A percentile compares a stretch with the other conserved stretches of the same genome.
Evolutionary conservation across 2,329 filamentous ascomycete species (phyloP).

Genomic region (Fusarium sp.): DNA sequence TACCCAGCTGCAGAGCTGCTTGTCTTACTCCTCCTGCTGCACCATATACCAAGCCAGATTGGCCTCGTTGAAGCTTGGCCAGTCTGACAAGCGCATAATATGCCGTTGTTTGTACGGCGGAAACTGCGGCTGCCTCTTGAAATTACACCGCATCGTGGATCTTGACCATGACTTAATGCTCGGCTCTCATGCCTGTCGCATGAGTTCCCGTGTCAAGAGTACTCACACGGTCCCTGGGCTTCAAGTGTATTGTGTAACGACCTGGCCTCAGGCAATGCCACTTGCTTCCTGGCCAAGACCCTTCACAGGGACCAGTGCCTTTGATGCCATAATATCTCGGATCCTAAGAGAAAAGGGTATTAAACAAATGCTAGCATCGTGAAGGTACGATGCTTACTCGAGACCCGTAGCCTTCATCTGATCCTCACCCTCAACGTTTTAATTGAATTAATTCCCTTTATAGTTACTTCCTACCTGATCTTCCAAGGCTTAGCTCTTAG

Average conservation of each 20-base stretch:
- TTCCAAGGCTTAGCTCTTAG: no score
- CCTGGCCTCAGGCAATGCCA: neutral
- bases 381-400: neutral
- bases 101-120: conserved; percentile 22
- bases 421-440: neutral
- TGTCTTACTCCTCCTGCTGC: conserved; percentile 45
- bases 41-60: conserved; percentile 53
- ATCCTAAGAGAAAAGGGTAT: neutral
- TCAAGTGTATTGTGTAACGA: neutral
- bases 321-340: conserved; percentile 3
- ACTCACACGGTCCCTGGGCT: conserved; percentile 19
- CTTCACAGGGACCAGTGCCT: neutral
- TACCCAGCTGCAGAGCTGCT: conserved; percentile 49
- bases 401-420: neutral
- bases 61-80: conserved; percentile 11
- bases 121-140: conserved; percentile 21
- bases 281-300: conserved; percentile 5
- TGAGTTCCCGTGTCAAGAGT: conserved; percentile 10
- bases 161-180: neutral
- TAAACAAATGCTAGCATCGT: neutral
- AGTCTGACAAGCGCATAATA: conserved; percentile 20
- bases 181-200: neutral
- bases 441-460: no score
- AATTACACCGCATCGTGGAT: conserved; percentile 25
- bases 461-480: no score